Base-by-base conservation (phyloP, 441 rosid genomes). In the Pelargonium australe region DNA sequence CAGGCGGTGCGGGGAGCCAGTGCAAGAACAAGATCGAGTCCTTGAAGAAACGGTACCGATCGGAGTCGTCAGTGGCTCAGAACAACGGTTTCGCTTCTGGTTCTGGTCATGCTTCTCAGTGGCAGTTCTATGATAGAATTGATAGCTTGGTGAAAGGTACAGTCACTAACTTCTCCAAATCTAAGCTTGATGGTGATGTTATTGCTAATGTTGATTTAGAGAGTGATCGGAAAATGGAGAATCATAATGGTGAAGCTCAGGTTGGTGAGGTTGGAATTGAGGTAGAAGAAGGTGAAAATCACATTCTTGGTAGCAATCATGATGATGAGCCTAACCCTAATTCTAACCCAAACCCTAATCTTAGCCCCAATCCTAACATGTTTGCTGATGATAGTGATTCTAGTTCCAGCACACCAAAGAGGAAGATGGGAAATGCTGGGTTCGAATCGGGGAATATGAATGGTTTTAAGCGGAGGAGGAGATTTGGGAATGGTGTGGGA, bases 11-110 rank as follows among this genome's bases (percentile, higher is more conserved):
- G n/a, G n/a, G n/a, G 3, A 58, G 28, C 63, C 63, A 58, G 31
- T 58, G 63, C 25, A 58, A 58, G 63, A 58, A 58, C 63, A 58
- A 58, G 63, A 58, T 58, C 63, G 63, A 58, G 63, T 58, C 63
- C 63, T 58, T 58, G 63, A 58, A 58, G 63, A 58, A 58, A 58
- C 63, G 63, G 31, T 58, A 58, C 63, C 63, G 63, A 2, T 0
- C 20, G 34, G 63, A 60, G 63, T 60, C 63, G 1, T 60, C 63
- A 7, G 47, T 10, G 5, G 63, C 63, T 55, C 16, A 55, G 20
- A 14, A 14, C 61, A 55, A 55, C 9, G 61, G 61, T 16, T 16
- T 19, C 4, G 61, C 61, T 34, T 34, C 40, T 5, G 40, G 40
- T 34, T 34, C 40, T 34, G 40, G 4, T 34, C 40, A 34, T 34